phyloP scores from a whole-genome alignment of 73 alveolate species.

The Paramecium biaurelia region DNA sequence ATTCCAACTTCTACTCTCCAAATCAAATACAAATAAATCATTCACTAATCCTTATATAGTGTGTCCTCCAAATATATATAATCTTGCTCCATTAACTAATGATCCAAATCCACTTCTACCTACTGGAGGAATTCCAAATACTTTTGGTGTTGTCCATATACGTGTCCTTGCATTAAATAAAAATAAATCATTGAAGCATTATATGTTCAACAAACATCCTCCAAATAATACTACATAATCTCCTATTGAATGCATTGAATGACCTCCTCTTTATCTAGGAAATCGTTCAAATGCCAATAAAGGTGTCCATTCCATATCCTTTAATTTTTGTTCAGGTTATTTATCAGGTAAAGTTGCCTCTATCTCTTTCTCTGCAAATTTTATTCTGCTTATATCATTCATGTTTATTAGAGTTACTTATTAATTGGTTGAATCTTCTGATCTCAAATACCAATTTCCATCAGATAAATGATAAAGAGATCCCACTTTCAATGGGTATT shows the following conservation, averaged over 20 bases:
- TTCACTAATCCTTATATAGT: conserved; percentile 41
- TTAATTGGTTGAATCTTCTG: background rate
- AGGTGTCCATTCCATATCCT: conserved; percentile 55
- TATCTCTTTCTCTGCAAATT: background rate
- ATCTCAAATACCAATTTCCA: conserved; percentile 36
- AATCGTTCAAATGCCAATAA: conserved; percentile 33
- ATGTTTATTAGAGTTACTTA: background rate
- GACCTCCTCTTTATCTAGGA: conserved; percentile 64
- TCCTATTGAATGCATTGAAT: conserved; percentile 52
- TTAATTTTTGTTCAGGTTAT: background rate
- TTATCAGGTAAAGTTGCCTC: background rate
- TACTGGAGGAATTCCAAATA: conserved; percentile 61
- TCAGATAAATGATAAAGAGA: background rate
- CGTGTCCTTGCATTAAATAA: conserved; percentile 52
- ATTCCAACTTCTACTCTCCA: conserved; percentile 62
- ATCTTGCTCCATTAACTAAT: conserved; percentile 47
- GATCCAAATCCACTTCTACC: conserved; percentile 61
- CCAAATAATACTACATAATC: conserved; percentile 54
- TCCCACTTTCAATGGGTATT: conserved; percentile 3
- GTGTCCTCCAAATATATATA: conserved; percentile 59
- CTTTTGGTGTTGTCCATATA: conserved; percentile 54
- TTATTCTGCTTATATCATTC: background rate
- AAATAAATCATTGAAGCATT: conserved; percentile 61
- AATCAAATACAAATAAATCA: conserved; percentile 53
- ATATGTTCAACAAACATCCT: conserved; percentile 53